These are phyloP conservation scores for Brachypodium distachyon DNA, from an alignment of 202 grass and related monocot species.

Conservation along the genomic window DNA sequence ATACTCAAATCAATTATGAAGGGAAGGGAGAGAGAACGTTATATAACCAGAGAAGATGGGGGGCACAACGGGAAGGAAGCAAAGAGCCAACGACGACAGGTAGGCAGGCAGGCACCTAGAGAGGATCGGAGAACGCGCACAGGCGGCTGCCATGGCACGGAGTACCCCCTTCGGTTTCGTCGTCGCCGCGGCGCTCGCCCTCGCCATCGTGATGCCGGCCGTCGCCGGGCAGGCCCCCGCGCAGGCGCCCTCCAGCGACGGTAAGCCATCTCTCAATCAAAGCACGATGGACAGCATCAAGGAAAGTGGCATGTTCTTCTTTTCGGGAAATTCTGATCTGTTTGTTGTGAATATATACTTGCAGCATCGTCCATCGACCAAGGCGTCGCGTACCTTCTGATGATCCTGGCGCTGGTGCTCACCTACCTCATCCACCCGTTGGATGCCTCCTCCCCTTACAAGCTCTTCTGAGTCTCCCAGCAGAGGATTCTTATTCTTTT, in stretches of 20 bases:
- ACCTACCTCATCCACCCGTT: constrained; percentile 80
- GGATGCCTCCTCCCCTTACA: constrained; percentile 52
- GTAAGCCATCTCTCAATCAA: constrained; percentile 10
- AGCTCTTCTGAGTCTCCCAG: constrained; percentile 38
- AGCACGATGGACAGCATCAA: not conserved
- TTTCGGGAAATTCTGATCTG: not conserved
- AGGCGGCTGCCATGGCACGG: constrained; percentile 33
- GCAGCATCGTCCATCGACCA: constrained; percentile 60
- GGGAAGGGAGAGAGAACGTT: not conserved
- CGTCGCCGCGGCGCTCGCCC: constrained; percentile 21
- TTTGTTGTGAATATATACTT: not conserved
- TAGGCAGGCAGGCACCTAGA: not conserved
- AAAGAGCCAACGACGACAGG: not conserved
- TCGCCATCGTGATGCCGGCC: constrained; percentile 24
- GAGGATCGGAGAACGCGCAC: not conserved
- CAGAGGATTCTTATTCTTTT: not conserved
- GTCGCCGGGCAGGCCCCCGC: constrained; percentile 48
- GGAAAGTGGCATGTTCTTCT: too few relatives aligned
- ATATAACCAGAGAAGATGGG: not conserved
- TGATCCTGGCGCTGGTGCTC: constrained; percentile 62
- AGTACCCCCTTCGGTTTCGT: constrained; percentile 26
- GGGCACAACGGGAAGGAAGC: not conserved
- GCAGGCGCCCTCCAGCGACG: constrained; percentile 57
- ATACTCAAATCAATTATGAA: constrained; percentile 7
- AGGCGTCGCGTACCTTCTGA: constrained; percentile 49